phyloP scores from a whole-genome alignment of 208 protist species.

The Endotrypanum monterogeii region DNA sequence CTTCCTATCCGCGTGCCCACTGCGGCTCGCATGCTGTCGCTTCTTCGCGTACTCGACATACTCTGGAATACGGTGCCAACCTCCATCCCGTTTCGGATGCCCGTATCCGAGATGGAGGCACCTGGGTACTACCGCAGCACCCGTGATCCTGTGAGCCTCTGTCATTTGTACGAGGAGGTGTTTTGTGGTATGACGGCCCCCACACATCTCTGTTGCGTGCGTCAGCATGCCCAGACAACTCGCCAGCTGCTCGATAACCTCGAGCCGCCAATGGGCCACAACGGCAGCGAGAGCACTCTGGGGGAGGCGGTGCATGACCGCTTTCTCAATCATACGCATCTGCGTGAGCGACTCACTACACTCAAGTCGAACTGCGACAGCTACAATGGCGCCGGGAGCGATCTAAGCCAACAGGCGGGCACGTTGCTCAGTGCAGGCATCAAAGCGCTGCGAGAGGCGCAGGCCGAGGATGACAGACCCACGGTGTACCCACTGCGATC shows the following conservation, averaged over 20 bases:
- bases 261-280: too few species aligned
- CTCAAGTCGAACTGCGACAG: conserved; percentile 55
- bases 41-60: conserved; percentile 58
- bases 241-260: conserved; percentile 5
- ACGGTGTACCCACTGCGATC: background rate
- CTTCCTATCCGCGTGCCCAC: conserved; percentile 22
- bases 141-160: conserved; percentile 53
- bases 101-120: conserved; percentile 74
- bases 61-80: conserved; percentile 39
- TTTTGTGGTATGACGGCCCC: conserved; percentile 27
- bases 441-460: conserved; percentile 50
- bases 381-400: conserved; percentile 59
- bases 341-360: conserved; percentile 52
- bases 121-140: conserved; percentile 66
- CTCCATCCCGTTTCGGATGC: conserved; percentile 51
- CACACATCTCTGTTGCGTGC: conserved; percentile 2
- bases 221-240: background rate
- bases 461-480: conserved; percentile 37
- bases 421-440: conserved; percentile 42
- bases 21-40: conserved; percentile 26
- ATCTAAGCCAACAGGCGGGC: conserved; percentile 34
- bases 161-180: conserved; percentile 63
- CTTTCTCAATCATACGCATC: conserved; percentile 37
- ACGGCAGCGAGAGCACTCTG: background rate
- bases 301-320: conserved; percentile 1